Conservation (phyloP, 306 rosid genomes). For the barrel medic (Medicago truncatula) region MtrunA17r5.0-ANR NC_053042.1:15875001-15875500, state of each 20-base stretch:
- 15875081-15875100: neutral
- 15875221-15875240: neutral
- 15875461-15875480: neutral
- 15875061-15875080: neutral
- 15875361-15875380: neutral
- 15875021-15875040: too few relatives aligned
- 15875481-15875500: neutral
- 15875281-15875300: neutral
- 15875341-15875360: conserved; percentile 12
- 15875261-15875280: neutral
- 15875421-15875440: neutral
- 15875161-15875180: neutral
- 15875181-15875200: neutral
- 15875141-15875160: neutral
- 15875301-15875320: conserved; percentile 4
- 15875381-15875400: conserved; percentile 11
- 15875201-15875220: neutral
- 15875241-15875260: neutral
- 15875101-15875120: neutral
- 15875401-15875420: conserved; percentile 41
- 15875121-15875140: neutral
- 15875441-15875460: conserved; percentile 12
- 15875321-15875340: conserved; percentile 18
- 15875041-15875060: too few relatives aligned
- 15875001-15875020: too few relatives aligned